Conservation (phyloP, 2,329 filamentous ascomycete genomes). For the Colletotrichum simmondsii region DNA sequence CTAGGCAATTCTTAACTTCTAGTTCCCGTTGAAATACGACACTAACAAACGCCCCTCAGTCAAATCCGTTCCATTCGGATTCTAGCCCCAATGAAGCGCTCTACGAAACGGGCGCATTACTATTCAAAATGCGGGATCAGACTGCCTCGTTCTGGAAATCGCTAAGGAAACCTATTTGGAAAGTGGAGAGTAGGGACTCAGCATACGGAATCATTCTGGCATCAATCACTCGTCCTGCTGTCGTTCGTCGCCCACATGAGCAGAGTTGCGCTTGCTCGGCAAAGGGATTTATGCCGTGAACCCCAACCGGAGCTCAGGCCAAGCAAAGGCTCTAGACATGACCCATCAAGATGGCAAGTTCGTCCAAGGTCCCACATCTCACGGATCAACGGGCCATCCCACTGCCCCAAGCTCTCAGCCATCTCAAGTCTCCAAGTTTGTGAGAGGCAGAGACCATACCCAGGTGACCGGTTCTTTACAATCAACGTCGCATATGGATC, state of each 20-base stretch:
- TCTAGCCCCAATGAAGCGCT: constrained; percentile 3
- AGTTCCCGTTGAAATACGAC: constrained; percentile 3
- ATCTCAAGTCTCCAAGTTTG: constrained; percentile 12
- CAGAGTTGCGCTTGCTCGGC: neutral
- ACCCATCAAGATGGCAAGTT: constrained; percentile 1
- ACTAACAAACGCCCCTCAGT: neutral
- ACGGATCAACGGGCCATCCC: neutral
- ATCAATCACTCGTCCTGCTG: neutral
- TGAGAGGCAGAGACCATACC: neutral
- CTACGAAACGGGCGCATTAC: too few relatives aligned
- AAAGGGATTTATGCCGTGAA: neutral
- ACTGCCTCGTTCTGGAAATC: neutral
- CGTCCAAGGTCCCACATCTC: constrained; percentile 18
- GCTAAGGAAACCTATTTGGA: neutral
- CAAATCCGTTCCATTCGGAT: constrained; percentile 9
- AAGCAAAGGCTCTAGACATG: neutral
- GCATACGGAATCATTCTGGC: neutral
- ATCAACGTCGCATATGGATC: neutral
- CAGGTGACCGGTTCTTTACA: neutral
- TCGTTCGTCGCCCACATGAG: neutral
- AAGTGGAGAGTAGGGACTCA: neutral
- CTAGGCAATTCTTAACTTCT: neutral
- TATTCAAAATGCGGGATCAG: neutral
- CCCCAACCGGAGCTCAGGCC: neutral
- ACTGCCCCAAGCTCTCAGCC: constrained; percentile 25